Conservation (phyloP, 2,329 filamentous ascomycete species). For the Fusarium mundagurra region DNA sequence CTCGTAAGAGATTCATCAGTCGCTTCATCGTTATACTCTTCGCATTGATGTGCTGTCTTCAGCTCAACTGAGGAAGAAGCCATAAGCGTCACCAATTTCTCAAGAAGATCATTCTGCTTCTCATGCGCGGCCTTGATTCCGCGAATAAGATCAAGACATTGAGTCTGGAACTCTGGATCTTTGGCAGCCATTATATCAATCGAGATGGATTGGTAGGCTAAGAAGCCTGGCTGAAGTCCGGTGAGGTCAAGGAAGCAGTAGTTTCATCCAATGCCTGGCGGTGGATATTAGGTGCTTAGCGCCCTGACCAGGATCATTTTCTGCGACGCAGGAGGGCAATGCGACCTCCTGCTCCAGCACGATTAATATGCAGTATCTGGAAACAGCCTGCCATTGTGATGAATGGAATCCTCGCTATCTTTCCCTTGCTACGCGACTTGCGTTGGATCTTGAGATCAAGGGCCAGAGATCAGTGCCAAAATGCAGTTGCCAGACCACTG, state of each 20-base stretch:
- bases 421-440: background rate
- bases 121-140: background rate
- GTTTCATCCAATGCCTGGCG: background rate
- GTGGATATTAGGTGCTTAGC: background rate
- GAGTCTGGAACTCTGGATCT: background rate
- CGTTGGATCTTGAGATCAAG: background rate
- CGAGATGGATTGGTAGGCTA: too few relatives aligned
- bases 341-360: background rate
- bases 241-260: background rate
- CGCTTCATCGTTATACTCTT: background rate
- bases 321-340: background rate
- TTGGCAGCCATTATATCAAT: background rate
- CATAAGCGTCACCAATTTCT: background rate
- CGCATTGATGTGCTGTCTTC: background rate
- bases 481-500: too few relatives aligned
- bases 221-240: too few relatives aligned
- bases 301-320: background rate
- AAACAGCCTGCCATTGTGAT: background rate
- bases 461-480: background rate
- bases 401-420: background rate
- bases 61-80: background rate
- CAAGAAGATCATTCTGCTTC: constrained; percentile 2
- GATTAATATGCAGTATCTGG: background rate
- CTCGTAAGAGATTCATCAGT: too few relatives aligned
- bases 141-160: background rate